Evolutionary conservation across 768 basidiomycete species (phyloP).

Genomic region (Macrocybe gigantea): DNA sequence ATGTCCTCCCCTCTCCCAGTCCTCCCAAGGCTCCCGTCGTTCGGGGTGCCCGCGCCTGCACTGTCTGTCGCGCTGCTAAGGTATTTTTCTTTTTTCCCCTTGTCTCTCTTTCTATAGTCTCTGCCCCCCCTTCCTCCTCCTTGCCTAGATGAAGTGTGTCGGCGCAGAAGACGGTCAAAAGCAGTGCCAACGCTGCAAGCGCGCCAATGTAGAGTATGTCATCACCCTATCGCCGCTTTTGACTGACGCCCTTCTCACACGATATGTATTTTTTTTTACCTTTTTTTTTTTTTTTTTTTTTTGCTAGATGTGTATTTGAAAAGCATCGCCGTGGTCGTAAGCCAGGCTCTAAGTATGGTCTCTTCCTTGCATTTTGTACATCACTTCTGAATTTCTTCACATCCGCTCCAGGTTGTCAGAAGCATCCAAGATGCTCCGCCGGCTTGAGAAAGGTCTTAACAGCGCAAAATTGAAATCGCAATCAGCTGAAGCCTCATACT

Average conservation of each 20-base stretch:
- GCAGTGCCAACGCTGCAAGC: slow-evolving; percentile 79
- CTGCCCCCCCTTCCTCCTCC: slow-evolving; percentile 7
- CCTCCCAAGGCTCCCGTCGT: slow-evolving; percentile 44
- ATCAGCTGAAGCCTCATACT: slow-evolving; percentile 29
- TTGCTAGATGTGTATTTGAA: slow-evolving; percentile 71
- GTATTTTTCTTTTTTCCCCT: slow-evolving; percentile 26
- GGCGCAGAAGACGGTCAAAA: slow-evolving; percentile 81
- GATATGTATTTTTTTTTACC: not conserved
- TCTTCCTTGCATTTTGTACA: too few species aligned
- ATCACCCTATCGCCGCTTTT: slow-evolving; percentile 5
- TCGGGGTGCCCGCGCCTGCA: slow-evolving; percentile 65
- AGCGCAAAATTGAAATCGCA: slow-evolving; percentile 71
- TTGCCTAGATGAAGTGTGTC: slow-evolving; percentile 80
- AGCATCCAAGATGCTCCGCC: slow-evolving; percentile 84
- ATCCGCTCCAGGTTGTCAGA: slow-evolving; percentile 60
- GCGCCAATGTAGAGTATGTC: slow-evolving; percentile 69
- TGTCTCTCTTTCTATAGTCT: slow-evolving; percentile 10
- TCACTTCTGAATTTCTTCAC: not conserved
- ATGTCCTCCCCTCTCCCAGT: slow-evolving; percentile 6
- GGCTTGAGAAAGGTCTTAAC: slow-evolving; percentile 79
- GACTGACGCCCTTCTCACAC: not conserved
- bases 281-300: slow-evolving; percentile 10
- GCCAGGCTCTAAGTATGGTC: slow-evolving; percentile 78
- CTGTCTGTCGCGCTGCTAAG: slow-evolving; percentile 82
- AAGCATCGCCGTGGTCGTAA: slow-evolving; percentile 87